Conservation (phyloP, 352 stramenopile genomes). For the Paralagenidium karlingii region DNA sequence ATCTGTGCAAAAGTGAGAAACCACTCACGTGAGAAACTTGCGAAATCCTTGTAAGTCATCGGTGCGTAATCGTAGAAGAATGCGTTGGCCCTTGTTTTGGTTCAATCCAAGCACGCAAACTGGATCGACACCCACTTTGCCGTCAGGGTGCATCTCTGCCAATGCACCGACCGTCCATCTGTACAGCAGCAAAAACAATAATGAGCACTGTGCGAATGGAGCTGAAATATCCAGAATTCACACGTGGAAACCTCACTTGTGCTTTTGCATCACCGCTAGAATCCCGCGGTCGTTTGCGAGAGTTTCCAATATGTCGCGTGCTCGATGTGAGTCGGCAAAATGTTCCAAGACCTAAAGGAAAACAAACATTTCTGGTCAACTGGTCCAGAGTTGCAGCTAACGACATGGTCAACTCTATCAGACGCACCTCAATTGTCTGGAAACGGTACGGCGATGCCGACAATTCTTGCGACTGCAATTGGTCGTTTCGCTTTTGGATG, state of each 20-base stretch:
- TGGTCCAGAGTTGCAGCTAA: too few species aligned
- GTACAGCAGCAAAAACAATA: not conserved
- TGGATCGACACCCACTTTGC: conserved; percentile 80
- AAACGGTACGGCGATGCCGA: conserved; percentile 45
- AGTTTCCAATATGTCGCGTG: conserved; percentile 64
- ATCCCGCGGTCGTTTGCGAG: conserved; percentile 83
- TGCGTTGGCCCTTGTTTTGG: conserved; percentile 91
- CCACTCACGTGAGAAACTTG: conserved; percentile 77
- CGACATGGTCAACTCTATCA: too few species aligned
- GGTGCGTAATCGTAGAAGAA: conserved; percentile 88
- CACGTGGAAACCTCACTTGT: conserved; percentile 39
- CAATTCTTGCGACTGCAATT: conserved; percentile 17
- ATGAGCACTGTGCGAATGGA: not conserved
- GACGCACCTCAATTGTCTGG: conserved; percentile 39
- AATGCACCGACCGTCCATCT: conserved; percentile 81
- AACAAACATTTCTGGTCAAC: not conserved
- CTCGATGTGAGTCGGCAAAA: conserved; percentile 36
- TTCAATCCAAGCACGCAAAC: conserved; percentile 90
- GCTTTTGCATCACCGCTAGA: conserved; percentile 78
- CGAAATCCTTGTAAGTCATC: conserved; percentile 90
- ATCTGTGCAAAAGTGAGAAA: too few species aligned
- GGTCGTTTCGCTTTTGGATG: conserved; percentile 36
- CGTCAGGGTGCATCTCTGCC: conserved; percentile 84
- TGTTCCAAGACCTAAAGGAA: conserved; percentile 22
- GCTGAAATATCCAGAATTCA: not conserved